Conservation (phyloP, 805 yeast genomes). For the Wickerhamiella slavikovae region DNA sequence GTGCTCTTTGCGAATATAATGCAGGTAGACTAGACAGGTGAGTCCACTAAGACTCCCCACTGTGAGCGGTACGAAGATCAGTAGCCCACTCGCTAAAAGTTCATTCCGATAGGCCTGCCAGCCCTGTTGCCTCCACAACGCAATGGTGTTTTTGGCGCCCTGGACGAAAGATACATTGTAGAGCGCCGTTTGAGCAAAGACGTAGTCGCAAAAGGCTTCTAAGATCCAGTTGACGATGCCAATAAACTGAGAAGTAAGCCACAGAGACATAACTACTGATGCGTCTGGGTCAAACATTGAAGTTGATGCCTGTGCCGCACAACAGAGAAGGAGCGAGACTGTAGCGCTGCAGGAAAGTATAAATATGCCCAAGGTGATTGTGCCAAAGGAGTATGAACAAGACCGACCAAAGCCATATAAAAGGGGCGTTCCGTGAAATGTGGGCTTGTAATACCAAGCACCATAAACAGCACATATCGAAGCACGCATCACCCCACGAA, state of each 20-base stretch:
- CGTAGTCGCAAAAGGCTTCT: slow-evolving; percentile 74
- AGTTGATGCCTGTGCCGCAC: slow-evolving; percentile 7
- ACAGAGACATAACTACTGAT: slow-evolving; percentile 7
- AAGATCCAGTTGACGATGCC: slow-evolving; percentile 58
- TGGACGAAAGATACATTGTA: slow-evolving; percentile 62
- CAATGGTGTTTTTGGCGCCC: slow-evolving; percentile 70
- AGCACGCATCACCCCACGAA: slow-evolving; percentile 61
- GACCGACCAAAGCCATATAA: slow-evolving; percentile 64
- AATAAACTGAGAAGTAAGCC: slow-evolving; percentile 20
- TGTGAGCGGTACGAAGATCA: slow-evolving; percentile 55
- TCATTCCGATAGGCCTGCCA: slow-evolving; percentile 72
- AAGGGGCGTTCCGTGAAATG: slow-evolving; percentile 23
- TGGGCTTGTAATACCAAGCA: slow-evolving; percentile 71
- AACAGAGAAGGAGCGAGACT: slow-evolving; percentile 5
- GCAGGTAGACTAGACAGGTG: slow-evolving; percentile 43
- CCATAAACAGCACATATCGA: slow-evolving; percentile 74
- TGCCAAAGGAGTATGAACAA: slow-evolving; percentile 70
- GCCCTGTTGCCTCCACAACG: slow-evolving; percentile 57
- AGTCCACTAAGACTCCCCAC: slow-evolving; percentile 47
- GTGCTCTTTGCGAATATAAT: slow-evolving; percentile 51
- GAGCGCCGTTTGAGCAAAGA: slow-evolving; percentile 68
- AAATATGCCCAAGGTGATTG: slow-evolving; percentile 69
- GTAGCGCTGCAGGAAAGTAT: slow-evolving; percentile 55
- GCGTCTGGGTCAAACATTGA: slow-evolving; percentile 4
- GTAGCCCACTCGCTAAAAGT: slow-evolving; percentile 56